These are phyloP conservation scores for Magnusiomyces ingens DNA, from an alignment of 1,139 yeast species.

Conservation along the genomic window DNA sequence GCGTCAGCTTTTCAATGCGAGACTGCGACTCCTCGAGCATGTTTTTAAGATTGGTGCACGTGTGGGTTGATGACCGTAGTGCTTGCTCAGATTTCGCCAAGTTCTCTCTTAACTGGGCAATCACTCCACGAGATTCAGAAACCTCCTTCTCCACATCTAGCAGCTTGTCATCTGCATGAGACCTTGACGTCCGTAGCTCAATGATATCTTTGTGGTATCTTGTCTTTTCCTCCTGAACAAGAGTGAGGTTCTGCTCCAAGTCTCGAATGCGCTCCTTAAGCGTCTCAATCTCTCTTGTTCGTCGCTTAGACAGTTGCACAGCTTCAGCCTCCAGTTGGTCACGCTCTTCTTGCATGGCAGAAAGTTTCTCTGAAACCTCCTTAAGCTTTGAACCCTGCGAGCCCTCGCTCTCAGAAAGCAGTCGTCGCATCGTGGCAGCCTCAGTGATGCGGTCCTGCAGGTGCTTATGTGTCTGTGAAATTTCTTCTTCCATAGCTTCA, in stretches of 20 bases:
- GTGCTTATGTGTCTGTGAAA: constrained; percentile 62
- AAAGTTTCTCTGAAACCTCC: constrained; percentile 42
- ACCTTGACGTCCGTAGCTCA: constrained; percentile 23
- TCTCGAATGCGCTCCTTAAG: constrained; percentile 28
- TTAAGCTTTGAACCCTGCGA: constrained; percentile 43
- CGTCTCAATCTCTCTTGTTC: constrained; percentile 43
- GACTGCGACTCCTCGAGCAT: constrained; percentile 14
- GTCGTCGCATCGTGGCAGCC: constrained; percentile 60
- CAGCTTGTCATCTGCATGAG: constrained; percentile 25
- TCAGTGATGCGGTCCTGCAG: constrained; percentile 79
- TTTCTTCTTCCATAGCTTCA: constrained; percentile 72
- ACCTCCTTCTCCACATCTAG: constrained; percentile 26
- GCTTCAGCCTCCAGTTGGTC: constrained; percentile 50
- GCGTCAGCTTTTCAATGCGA: constrained; percentile 11
- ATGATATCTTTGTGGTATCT: constrained; percentile 22
- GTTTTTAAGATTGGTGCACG: constrained; percentile 10
- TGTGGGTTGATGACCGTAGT: constrained; percentile 10
- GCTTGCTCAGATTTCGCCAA: constrained; percentile 27
- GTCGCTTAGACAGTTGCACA: constrained; percentile 43
- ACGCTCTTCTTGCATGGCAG: constrained; percentile 49
- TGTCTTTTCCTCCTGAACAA: constrained; percentile 27
- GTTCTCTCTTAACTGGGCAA: constrained; percentile 23
- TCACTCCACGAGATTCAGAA: constrained; percentile 22
- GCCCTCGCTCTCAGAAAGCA: constrained; percentile 63
- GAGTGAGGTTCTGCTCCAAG: constrained; percentile 27